Evolutionary conservation across 2,329 filamentous ascomycete genomes (phyloP), one percentile per base, ranked within the genome.

Genomic region (Pseudogymnoascus sp.): DNA sequence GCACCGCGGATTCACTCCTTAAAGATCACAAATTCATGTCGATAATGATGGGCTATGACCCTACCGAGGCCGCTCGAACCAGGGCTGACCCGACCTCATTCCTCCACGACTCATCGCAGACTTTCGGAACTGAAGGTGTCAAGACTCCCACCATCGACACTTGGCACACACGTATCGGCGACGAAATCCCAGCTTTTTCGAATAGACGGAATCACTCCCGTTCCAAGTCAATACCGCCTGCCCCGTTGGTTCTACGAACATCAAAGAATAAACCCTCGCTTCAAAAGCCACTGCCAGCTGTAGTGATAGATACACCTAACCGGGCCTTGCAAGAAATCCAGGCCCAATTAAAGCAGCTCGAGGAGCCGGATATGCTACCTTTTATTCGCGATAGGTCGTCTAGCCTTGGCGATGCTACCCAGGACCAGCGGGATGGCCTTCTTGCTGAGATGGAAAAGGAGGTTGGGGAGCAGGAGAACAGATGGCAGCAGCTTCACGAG

Each of bases 391-490:
- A 55, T 55, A 33, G 28, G 49, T 55, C 49, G 25, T 23, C 62
- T 25, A 41, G 52, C n/a, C 22, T 60, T 19, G 45, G 55, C 41
- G 60, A 28, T 1, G 36, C 28, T 41, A 33, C 38, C 7, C 58
- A 64, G 9, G 61, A 66, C 28, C 58, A 66, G 22, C 38, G 28
- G 7, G 63, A 55, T 12, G 63, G 65, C 22, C 75, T 86, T 2
- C 74, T 88, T 1, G 80, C 83, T 33, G 80, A 84, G 64, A 74
- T 88, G 1, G 85, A 88, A 69, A 76, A 75, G 64, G 85, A 88
- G 71, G 84, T 88, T 79, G 82, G 80, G 0, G 72, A 78, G 66
- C 82, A 88, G 69, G 83, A 85, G 69, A 77, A 77, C 61, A 79
- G 82, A 66, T 88, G 85, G 85, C 79, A 82, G 62, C 74, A 79